Conservation (phyloP, 2,329 filamentous ascomycete species). For the Neonectria sp. region DNA sequence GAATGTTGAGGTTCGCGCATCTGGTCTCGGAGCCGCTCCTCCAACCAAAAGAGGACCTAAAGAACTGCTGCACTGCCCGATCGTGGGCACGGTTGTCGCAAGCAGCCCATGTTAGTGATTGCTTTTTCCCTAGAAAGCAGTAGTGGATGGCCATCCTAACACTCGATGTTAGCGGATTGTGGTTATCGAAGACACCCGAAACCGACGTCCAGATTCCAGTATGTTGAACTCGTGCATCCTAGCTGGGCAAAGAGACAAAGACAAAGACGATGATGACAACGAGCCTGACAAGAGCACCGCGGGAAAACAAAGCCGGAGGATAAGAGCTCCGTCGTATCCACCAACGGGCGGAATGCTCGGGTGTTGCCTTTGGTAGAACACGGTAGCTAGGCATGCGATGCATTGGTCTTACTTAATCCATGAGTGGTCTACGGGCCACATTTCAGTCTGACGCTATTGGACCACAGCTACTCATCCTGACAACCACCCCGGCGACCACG, state of each 20-base stretch:
- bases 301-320: neutral
- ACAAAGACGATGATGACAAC: neutral
- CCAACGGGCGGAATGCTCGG: conserved; percentile 35
- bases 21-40: neutral
- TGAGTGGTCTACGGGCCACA: neutral
- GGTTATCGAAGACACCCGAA: conserved; percentile 6
- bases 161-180: neutral
- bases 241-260: neutral
- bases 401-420: conserved; percentile 17
- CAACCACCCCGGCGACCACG: conserved; percentile 19
- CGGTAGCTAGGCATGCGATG: conserved; percentile 14
- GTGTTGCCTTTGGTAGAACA: conserved; percentile 17
- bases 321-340: conserved; percentile 4
- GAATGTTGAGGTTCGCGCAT: conserved; percentile 1
- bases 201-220: neutral
- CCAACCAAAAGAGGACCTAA: conserved; percentile 6
- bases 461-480: conserved; percentile 16
- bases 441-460: neutral
- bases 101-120: neutral
- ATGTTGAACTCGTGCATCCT: neutral
- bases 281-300: neutral
- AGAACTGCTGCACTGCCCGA: neutral
- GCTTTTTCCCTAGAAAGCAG: conserved; percentile 11
- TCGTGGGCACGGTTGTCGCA: neutral
- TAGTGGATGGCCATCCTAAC: conserved; percentile 5